Conservation (phyloP, 768 basidiomycete genomes). For the Amanita molliuscula region DNA sequence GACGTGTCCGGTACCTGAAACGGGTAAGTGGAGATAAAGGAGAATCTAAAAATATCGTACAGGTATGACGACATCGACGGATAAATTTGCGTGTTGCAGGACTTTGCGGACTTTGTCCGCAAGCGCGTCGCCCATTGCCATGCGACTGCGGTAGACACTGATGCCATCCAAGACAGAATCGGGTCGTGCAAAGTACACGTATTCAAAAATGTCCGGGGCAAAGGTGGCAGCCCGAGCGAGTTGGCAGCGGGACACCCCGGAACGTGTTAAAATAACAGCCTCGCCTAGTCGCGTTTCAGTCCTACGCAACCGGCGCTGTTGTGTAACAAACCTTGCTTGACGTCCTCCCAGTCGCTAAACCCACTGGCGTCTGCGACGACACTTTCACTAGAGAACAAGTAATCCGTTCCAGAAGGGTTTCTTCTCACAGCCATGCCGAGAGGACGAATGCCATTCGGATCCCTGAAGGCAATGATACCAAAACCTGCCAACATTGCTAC, state of each 20-base stretch:
- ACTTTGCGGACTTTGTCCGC: conserved; percentile 79
- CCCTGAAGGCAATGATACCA: conserved; percentile 95
- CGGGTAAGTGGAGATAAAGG: not conserved
- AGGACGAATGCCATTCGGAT: conserved; percentile 96
- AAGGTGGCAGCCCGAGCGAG: conserved; percentile 64
- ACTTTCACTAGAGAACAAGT: conserved; percentile 89
- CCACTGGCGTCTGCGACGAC: conserved; percentile 93
- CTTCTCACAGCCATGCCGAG: conserved; percentile 76
- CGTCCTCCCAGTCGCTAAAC: conserved; percentile 89
- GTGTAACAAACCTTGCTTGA: conserved; percentile 61
- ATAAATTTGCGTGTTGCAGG: conserved; percentile 53
- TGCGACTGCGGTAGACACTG: conserved; percentile 93
- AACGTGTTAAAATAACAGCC: conserved; percentile 90
- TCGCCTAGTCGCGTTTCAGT: conserved; percentile 47
- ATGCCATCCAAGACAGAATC: conserved; percentile 97
- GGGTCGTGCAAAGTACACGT: conserved; percentile 95
- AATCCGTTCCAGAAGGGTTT: conserved; percentile 56
- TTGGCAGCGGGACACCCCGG: conserved; percentile 62
- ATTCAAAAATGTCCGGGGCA: conserved; percentile 98
- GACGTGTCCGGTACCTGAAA: conserved; percentile 89
- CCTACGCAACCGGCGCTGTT: not conserved
- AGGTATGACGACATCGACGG: conserved; percentile 94
- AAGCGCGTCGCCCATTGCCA: conserved; percentile 98
- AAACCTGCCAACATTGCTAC: conserved; percentile 99
- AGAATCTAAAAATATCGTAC: conserved; percentile 26